Evolutionary conservation across 192 early-diverging fungal species (phyloP), one percentile per base, ranked within the genome.

Genomic region (Fimicolochytrium jonesii): DNA sequence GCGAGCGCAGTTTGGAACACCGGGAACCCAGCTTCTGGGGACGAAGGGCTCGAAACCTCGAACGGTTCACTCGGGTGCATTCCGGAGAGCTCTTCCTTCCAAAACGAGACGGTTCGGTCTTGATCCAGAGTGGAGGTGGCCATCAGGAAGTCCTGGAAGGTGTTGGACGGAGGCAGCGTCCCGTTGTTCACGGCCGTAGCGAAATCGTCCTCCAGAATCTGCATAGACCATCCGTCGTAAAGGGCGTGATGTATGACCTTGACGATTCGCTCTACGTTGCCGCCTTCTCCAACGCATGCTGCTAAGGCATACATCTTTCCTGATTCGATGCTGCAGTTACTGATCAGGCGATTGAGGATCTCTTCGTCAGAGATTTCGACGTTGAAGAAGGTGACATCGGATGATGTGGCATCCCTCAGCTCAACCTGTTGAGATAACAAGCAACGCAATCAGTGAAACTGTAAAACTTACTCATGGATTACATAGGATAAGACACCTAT

Each of bases 1-100:
- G 15, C 20, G 20, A 42, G 15, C 41, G 15, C 20, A 20, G 15
- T 18, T 42, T n/a, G 15, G 1, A n/a, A 20, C 41, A 20, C 20
- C 20, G 15, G 41, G 41, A 42, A 42, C 15, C 15, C 41, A n/a
- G 41, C 15, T 42, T 15, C 41, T 18, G 41, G 41, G 18, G n/a
- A 62, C 17, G 63, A 37, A 17, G 55, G 51, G 48, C n/a, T 53
- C 22, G 31, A 71, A n/a, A n/a, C n/a, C n/a, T n/a, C n/a, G n/a
- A n/a, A n/a, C n/a, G n/a, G n/a, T n/a, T n/a, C n/a, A n/a, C n/a
- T n/a, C n/a, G n/a, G n/a, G n/a, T n/a, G 4, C 18, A 59, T 50
- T 4, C 37, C 63, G n/a, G 30, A 15, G 11, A 65, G 50, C 39
- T 46, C 47, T 4, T 13, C 11, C 4, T 18, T 22, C 60, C 60